Percentiles rank a stretch among this genome's conserved stretches.
Conservation (phyloP, 179 eudicot species). For the Pouteria campechiana region DNA sequence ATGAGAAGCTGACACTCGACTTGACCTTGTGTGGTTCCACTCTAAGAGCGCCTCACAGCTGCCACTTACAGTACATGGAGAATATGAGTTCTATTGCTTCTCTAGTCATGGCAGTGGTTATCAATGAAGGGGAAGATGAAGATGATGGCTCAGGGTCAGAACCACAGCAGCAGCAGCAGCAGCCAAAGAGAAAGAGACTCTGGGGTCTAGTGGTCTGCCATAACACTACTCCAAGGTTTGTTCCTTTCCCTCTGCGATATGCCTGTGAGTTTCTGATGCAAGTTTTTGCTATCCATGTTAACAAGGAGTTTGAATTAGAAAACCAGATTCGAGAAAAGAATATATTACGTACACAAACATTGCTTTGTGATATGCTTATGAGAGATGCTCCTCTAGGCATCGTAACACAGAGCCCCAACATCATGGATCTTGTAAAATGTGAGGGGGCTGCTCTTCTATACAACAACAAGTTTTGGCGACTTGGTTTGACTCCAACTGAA, state of each 20-base stretch:
- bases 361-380: conserved; percentile 88
- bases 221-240: conserved; percentile 73
- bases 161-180: conserved; percentile 26
- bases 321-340: conserved; percentile 80
- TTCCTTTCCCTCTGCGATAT: conserved; percentile 88
- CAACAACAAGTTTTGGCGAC: conserved; percentile 41
- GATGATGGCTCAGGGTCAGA: conserved; percentile 30
- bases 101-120: conserved; percentile 86
- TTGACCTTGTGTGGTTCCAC: conserved; percentile 88
- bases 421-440: conserved; percentile 94
- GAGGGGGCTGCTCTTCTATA: conserved; percentile 81
- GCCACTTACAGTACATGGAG: conserved; percentile 91
- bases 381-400: conserved; percentile 90
- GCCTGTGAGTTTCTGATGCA: conserved; percentile 95
- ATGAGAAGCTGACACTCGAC: conserved; percentile 57
- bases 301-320: conserved; percentile 79
- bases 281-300: conserved; percentile 89
- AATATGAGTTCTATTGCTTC: conserved; percentile 97
- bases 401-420: conserved; percentile 67
- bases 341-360: conserved; percentile 85
- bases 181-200: conserved; percentile 59
- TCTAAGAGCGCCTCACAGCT: conserved; percentile 88
- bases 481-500: conserved; percentile 71
- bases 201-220: conserved; percentile 99
- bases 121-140: conserved; percentile 74